Percentiles rank a stretch among this genome's conserved stretches.
phyloP scores from a whole-genome alignment of 441 rosid species.

The Flueggea neowawraea region DNA sequence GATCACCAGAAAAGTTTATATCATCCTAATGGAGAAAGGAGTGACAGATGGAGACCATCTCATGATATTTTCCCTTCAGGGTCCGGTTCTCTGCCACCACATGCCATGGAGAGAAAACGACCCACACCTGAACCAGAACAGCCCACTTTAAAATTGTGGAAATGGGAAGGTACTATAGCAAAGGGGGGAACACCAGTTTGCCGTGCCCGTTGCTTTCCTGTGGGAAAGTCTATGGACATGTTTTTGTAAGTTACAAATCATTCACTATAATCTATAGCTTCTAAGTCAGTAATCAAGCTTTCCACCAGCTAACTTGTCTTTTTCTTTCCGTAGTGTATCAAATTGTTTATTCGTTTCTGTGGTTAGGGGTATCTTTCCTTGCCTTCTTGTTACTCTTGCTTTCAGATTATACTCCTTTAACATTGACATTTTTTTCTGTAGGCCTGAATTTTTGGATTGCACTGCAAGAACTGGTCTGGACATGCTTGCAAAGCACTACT shows the following conservation, averaged over 20 bases:
- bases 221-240: constrained; percentile 81
- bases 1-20: constrained; percentile 32
- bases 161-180: constrained; percentile 98
- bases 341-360: too few species aligned
- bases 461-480: constrained; percentile 95
- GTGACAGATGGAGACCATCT: constrained; percentile 45
- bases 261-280: background rate
- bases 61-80: constrained; percentile 46
- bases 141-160: constrained; percentile 77
- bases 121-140: constrained; percentile 52
- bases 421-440: constrained; percentile 28
- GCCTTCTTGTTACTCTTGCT: too few species aligned
- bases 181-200: constrained; percentile 96
- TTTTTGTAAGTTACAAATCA: constrained; percentile 61
- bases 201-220: constrained; percentile 92
- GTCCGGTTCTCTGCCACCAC: constrained; percentile 38
- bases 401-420: too few species aligned
- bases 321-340: too few species aligned
- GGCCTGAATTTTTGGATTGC: constrained; percentile 96
- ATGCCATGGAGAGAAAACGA: constrained; percentile 54
- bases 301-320: too few species aligned
- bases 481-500: constrained; percentile 96
- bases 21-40: constrained; percentile 44
- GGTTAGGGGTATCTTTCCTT: too few species aligned
- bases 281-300: too few species aligned